Conservation (phyloP, 495 filamentous ascomycete genomes). For the Friedmanniomyces simplex region DNA sequence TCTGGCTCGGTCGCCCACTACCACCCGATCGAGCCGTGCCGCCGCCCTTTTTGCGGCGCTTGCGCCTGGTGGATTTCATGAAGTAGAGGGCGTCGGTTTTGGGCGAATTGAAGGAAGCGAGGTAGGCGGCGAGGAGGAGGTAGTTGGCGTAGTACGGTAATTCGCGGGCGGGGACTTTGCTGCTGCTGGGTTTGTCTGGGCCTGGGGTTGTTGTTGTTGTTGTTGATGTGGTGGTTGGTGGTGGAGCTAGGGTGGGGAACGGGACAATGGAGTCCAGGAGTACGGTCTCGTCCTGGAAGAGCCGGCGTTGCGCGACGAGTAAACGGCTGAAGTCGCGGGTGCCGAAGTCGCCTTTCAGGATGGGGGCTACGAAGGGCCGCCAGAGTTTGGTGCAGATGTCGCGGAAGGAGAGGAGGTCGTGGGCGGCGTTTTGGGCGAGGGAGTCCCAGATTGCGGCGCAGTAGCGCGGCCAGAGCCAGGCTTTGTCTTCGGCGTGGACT, state of each 20-base stretch:
- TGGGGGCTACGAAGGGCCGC: constrained; percentile 57
- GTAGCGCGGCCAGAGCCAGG: constrained; percentile 67
- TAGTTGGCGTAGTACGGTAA: constrained; percentile 75
- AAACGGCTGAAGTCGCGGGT: constrained; percentile 76
- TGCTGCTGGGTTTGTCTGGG: neutral
- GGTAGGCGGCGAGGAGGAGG: constrained; percentile 77
- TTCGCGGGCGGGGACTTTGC: constrained; percentile 13
- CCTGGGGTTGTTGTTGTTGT: neutral
- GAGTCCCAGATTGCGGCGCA: constrained; percentile 63
- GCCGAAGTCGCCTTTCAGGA: constrained; percentile 51
- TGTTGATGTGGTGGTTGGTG: no score
- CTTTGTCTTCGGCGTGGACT: constrained; percentile 33
- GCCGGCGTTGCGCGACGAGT: constrained; percentile 56
- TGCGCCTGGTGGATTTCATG: constrained; percentile 61
- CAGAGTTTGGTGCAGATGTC: constrained; percentile 52
- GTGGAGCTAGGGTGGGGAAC: neutral
- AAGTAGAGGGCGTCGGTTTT: constrained; percentile 72
- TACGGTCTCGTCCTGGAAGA: constrained; percentile 67
- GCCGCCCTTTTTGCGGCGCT: constrained; percentile 35
- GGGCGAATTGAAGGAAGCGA: constrained; percentile 80
- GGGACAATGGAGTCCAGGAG: constrained; percentile 54
- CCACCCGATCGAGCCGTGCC: constrained; percentile 22
- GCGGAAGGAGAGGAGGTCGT: constrained; percentile 52
- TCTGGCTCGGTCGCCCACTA: constrained; percentile 21
- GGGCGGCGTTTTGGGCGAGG: constrained; percentile 52